These are phyloP conservation scores for cucumber (Cucumis sativus) DNA, from an alignment of 306 rosid species.

Conservation along the genomic window DNA sequence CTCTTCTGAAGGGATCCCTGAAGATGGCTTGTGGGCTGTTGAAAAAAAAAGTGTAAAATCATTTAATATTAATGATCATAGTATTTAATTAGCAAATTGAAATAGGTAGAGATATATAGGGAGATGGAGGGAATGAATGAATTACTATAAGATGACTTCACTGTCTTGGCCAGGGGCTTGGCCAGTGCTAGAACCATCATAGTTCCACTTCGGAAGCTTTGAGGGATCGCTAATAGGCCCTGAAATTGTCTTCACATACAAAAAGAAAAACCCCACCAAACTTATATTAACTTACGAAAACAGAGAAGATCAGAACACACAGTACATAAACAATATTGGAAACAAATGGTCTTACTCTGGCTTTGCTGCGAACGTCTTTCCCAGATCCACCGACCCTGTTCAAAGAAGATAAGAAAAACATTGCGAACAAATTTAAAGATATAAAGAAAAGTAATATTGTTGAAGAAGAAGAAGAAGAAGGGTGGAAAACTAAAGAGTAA, in stretches of 20 bases:
- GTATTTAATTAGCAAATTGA: too few relatives aligned
- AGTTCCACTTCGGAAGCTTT: conserved; percentile 56
- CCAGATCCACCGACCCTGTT: conserved; percentile 69
- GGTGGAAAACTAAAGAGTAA: too few relatives aligned
- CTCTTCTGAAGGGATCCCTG: conserved; percentile 56
- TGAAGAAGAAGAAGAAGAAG: neutral
- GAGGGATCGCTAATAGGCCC: conserved; percentile 41
- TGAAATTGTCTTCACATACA: conserved; percentile 29
- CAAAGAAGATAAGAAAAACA: neutral
- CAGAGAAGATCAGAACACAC: too few relatives aligned
- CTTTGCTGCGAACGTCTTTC: conserved; percentile 57
- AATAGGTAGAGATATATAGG: neutral
- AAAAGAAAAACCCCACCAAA: neutral
- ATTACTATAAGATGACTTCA: conserved; percentile 50
- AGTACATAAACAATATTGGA: too few relatives aligned
- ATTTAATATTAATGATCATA: neutral
- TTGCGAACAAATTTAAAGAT: neutral
- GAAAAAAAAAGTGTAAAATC: neutral
- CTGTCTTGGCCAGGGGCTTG: conserved; percentile 61
- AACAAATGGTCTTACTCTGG: conserved; percentile 25
- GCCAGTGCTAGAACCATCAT: conserved; percentile 61
- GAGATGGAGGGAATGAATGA: too few relatives aligned
- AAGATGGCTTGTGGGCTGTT: conserved; percentile 56
- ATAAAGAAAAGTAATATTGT: neutral
- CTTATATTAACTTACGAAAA: too few relatives aligned